Base-by-base conservation (phyloP, 2,329 filamentous ascomycete species). In the Aspergillus thermomutatus region DNA sequence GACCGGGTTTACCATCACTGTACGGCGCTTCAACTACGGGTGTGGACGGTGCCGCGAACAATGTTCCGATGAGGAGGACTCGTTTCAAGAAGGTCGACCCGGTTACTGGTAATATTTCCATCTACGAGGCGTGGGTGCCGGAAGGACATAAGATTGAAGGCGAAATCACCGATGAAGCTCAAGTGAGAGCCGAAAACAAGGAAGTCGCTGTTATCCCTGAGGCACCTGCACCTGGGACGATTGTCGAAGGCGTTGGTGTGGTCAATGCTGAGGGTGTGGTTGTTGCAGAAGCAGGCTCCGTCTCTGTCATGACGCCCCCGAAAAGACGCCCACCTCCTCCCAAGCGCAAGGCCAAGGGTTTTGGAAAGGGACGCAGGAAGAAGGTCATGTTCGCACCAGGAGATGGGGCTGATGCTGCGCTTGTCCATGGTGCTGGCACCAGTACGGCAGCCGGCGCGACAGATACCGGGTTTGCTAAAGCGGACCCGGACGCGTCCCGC, bases 81-180 rank as follows among this genome's bases (percentile, higher is more conserved):
- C 94, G 89, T 23, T 90, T 97, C 53, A 86, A 89, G 65, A 87
- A 88, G 63, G 79, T 88, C 10, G 91, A 96, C 69, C 87, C 88
- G 4, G 85, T 86, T 1, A 82, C 80, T 25, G 92, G 92, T 25
- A 93, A 93, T 65, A 83, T 90, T 9, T 91, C 90, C 59, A 87
- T 93, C 1, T 91, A 94, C 72, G 91, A 95, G 66, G 86, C 94
- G 7, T 89, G 91, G 21, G 82, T 96, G 3, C 84, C 86, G 4
- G 89, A 93, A 56, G 92, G 91, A 0, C 89, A 94, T 69, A 79
- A 80, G 4, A 83, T 96, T 0, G 89, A 93, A 61, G 91, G 91
- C 55, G 92, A 96, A 69, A 87, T 96, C 51, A 84, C 91, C 57
- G 78, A 81, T 40, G 78, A 80, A 49, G 77, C 81, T 53, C 78